Conservation (phyloP, 140 eudicot species). For the Senecio squalidus region DNA sequence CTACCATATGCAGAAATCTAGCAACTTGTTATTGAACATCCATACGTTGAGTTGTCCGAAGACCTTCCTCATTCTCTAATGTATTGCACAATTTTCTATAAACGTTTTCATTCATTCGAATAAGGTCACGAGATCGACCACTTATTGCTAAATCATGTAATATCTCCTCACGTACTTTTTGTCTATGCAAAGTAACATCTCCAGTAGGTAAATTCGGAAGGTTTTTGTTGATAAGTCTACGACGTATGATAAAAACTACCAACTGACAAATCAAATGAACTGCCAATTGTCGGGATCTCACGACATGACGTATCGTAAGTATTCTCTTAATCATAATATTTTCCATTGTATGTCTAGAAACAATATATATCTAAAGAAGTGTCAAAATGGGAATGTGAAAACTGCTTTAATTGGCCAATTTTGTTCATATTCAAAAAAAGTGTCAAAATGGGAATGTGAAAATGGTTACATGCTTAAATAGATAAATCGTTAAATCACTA, state of each 20-base stretch:
- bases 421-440: no score
- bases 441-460: no score
- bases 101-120: background rate
- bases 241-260: background rate
- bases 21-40: background rate
- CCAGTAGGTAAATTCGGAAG: background rate
- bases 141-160: background rate
- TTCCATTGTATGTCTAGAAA: background rate
- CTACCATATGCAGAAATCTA: background rate
- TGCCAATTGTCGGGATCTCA: background rate
- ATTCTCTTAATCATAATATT: background rate
- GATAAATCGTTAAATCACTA: no score
- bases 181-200: background rate
- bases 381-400: no score
- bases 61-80: background rate
- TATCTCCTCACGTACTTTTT: background rate
- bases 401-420: no score
- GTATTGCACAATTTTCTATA: background rate
- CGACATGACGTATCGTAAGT: background rate
- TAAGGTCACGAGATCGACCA: background rate
- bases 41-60: background rate
- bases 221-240: background rate
- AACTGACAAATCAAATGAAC: background rate
- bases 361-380: no score
- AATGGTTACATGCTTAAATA: no score